Evolutionary conservation across 2,329 filamentous ascomycete species (phyloP), one percentile per base, ranked within the genome.

Genomic region (Neonectria faginata): DNA sequence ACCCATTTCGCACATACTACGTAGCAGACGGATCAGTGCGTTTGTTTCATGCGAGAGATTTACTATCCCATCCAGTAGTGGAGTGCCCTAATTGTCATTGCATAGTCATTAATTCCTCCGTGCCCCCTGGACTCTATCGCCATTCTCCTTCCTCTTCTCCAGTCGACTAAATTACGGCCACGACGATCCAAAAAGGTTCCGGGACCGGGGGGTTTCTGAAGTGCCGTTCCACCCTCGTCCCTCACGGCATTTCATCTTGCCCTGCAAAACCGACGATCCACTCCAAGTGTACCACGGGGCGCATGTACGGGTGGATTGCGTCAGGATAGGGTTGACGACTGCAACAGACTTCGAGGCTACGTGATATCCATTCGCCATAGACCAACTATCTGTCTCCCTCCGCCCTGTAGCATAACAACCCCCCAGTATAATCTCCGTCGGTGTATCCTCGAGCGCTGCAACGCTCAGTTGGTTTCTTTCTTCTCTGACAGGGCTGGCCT

Each of bases 391-490:
- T n/a, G 16, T 36, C 12, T 16, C 33, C 33, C 33, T 16, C 14
- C 39, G 16, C n/a, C 39, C 39, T 41, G 51, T 41, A 10, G 36
- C n/a, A 41, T 9, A 10, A 25, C 25, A 25, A 25, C 52, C 29
- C 39, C 57, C 33, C 50, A 29, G 41, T 51, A 71, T 65, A 70
- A 68, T 72, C 70, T 73, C 70, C 68, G 70, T 56, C 45, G 44
- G 60, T 60, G 57, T 60, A 62, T 71, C 62, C 53, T 39, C 36
- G 53, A 18, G n/a, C 27, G 36, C 57, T 71, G 67, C 65, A 68
- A 68, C 68, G 36, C 39, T 66, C 20, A 31, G 54, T 64, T 62
- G 47, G 55, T 29, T 27, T 22, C n/a, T 5, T 18, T 33, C 41
- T 47, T 29, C n/a, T 16, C 20, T 42, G 54, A 47, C 60, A 53